phyloP scores from a whole-genome alignment of 805 yeast genomes.

The Candida broadrunensis region DNA sequence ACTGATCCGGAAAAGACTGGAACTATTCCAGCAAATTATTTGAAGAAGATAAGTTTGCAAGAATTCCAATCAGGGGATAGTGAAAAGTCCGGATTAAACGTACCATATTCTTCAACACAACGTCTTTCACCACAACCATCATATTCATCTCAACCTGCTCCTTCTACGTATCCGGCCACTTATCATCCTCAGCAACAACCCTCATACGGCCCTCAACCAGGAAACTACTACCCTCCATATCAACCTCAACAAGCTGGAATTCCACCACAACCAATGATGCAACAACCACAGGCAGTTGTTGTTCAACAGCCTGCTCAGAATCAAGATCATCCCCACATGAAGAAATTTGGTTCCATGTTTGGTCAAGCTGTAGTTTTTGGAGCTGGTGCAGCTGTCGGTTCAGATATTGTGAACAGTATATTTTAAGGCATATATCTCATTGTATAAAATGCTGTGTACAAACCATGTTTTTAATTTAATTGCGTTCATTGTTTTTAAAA shows the following conservation, averaged over 20 bases:
- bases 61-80: slow-evolving; percentile 20
- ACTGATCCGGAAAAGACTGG: slow-evolving; percentile 51
- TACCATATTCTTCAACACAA: slow-evolving; percentile 1
- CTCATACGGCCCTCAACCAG: slow-evolving; percentile 44
- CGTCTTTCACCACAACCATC: slow-evolving; percentile 21
- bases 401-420: slow-evolving; percentile 73
- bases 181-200: slow-evolving; percentile 19
- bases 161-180: slow-evolving; percentile 2
- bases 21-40: slow-evolving; percentile 89
- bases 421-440: no score
- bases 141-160: slow-evolving; percentile 13
- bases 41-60: slow-evolving; percentile 38
- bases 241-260: slow-evolving; percentile 14
- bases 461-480: no score
- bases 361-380: slow-evolving; percentile 95
- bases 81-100: slow-evolving; percentile 15
- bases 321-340: slow-evolving; percentile 24
- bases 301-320: slow-evolving; percentile 22
- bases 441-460: no score
- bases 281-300: slow-evolving; percentile 20
- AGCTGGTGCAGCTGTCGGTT: slow-evolving; percentile 94
- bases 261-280: slow-evolving; percentile 22
- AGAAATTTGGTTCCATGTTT: slow-evolving; percentile 72
- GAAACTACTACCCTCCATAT: slow-evolving; percentile 42
- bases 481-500: no score